These are phyloP conservation scores for Pneumocystis carinii DNA, from an alignment of 1,139 yeast species.

Conservation along the genomic window DNA sequence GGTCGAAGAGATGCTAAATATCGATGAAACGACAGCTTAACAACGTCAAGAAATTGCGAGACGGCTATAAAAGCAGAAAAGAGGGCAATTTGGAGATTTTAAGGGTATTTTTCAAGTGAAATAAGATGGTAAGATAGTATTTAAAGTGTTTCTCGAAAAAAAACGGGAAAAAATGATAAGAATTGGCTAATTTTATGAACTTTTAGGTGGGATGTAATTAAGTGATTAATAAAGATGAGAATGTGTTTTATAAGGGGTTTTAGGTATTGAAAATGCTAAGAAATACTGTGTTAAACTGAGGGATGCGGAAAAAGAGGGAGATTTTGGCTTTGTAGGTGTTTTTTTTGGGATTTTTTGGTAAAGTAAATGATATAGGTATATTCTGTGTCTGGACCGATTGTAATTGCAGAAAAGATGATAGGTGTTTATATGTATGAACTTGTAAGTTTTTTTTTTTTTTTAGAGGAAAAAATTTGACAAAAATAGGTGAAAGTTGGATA, in stretches of 20 bases:
- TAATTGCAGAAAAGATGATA: constrained; percentile 94
- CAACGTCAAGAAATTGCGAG: not conserved
- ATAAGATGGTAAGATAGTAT: not conserved
- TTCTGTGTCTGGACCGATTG: constrained; percentile 32
- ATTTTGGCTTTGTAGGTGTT: constrained; percentile 43
- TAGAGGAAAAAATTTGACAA: not conserved
- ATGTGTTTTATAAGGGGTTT: constrained; percentile 41
- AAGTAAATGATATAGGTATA: constrained; percentile 6
- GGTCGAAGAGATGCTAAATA: not conserved
- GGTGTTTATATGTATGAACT: constrained; percentile 99
- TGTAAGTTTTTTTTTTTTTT: constrained; percentile 17
- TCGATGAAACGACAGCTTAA: not conserved
- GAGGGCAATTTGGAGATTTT: not conserved
- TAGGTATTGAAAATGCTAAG: constrained; percentile 94
- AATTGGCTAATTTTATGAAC: not conserved
- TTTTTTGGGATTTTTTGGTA: not conserved
- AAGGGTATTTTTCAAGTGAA: not conserved
- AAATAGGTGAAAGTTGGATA: constrained; percentile 52
- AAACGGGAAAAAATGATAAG: not conserved
- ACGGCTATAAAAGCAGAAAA: not conserved
- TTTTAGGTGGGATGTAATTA: not conserved
- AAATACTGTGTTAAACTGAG: constrained; percentile 60
- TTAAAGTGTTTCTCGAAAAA: not conserved
- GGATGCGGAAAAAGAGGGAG: constrained; percentile 50
- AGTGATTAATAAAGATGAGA: not conserved